Evolutionary conservation across 495 filamentous ascomycete species (phyloP).

Genomic region (Lasiosphaeria hispida): DNA sequence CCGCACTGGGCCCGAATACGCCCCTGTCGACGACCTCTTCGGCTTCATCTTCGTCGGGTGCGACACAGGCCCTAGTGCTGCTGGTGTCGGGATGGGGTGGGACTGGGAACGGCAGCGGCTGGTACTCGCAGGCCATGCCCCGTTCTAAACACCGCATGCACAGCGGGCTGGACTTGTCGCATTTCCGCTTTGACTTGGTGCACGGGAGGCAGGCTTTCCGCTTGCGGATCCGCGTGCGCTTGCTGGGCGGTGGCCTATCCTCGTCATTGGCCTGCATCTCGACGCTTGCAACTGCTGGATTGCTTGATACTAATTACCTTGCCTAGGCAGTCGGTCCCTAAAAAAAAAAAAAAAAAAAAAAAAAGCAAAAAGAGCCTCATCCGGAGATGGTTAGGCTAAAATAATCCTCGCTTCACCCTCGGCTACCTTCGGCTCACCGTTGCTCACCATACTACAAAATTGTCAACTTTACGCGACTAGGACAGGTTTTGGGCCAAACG

Average conservation of each 20-base stretch:
- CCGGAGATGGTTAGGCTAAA: too few species aligned
- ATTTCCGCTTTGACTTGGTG: constrained; percentile 43
- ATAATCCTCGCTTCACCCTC: too few species aligned
- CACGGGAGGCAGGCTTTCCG: constrained; percentile 45
- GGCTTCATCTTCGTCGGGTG: background rate
- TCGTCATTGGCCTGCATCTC: background rate
- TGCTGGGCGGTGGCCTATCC: background rate
- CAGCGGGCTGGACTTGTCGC: constrained; percentile 40
- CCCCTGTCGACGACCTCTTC: too few species aligned
- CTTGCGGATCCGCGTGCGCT: constrained; percentile 25
- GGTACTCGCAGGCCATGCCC: constrained; percentile 38
- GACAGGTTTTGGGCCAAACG: too few species aligned
- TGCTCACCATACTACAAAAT: too few species aligned
- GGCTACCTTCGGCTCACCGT: too few species aligned
- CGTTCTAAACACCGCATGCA: constrained; percentile 40
- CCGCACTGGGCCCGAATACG: too few species aligned
- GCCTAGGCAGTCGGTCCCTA: too few species aligned
- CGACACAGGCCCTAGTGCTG: background rate
- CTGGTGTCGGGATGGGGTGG: background rate
- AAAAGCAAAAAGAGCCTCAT: too few species aligned
- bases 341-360: too few species aligned
- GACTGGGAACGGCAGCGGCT: constrained; percentile 4
- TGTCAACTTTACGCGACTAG: too few species aligned
- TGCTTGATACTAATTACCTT: background rate
- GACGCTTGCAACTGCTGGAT: background rate